These are phyloP conservation scores for Sesbania bispinosa DNA, from an alignment of 306 rosid genomes.

Conservation along the genomic window DNA sequence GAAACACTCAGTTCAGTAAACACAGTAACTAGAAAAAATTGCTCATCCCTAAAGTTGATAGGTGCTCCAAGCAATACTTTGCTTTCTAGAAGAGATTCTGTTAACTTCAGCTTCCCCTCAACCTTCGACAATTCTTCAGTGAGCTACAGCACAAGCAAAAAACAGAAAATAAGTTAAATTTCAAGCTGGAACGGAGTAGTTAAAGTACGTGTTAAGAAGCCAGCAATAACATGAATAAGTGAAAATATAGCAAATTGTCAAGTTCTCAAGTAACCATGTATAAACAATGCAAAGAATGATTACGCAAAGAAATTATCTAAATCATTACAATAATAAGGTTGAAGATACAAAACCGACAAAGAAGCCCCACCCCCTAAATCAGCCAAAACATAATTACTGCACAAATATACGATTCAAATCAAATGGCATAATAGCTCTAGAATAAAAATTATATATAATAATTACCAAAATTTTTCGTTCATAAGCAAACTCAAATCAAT, in stretches of 20 bases:
- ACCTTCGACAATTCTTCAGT: slow-evolving; percentile 89
- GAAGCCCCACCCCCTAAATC: not conserved
- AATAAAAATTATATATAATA: not conserved
- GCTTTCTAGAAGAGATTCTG: slow-evolving; percentile 96
- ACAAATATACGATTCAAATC: not conserved
- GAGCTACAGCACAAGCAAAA: slow-evolving; percentile 51
- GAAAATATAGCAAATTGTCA: not conserved
- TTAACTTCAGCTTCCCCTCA: slow-evolving; percentile 85
- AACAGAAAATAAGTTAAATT: slow-evolving; percentile 19
- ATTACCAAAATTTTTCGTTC: not conserved
- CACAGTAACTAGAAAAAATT: slow-evolving; percentile 10
- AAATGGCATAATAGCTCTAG: not conserved
- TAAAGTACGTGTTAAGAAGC: not conserved
- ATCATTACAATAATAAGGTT: slow-evolving; percentile 12
- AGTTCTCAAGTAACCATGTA: slow-evolving; percentile 11
- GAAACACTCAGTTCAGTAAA: slow-evolving; percentile 29
- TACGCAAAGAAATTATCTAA: not conserved
- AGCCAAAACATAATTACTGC: not conserved
- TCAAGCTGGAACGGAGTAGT: slow-evolving; percentile 14
- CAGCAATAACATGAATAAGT: slow-evolving; percentile 9
- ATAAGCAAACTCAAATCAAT: slow-evolving; percentile 10
- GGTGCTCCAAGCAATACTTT: slow-evolving; percentile 51
- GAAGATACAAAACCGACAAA: not conserved
- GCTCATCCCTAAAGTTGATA: slow-evolving; percentile 12
- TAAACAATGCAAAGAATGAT: slow-evolving; percentile 8